Base-by-base conservation (phyloP, 106 monocot species). In the Vanilla planifolia region DNA sequence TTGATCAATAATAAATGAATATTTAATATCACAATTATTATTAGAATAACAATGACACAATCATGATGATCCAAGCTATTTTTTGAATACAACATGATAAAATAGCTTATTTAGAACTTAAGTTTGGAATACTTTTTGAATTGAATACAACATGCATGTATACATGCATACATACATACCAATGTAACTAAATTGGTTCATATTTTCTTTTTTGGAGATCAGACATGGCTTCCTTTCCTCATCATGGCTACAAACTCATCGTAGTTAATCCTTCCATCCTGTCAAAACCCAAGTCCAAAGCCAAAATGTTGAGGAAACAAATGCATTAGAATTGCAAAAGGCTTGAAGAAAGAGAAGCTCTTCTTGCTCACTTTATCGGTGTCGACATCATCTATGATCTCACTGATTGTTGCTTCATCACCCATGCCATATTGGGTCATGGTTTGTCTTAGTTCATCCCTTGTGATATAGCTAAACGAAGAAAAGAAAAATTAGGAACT, bases 221-320 rank as follows among this genome's bases (percentile, higher is more conserved):
- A 73, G 21, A 60, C 0, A 69, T 76, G 71, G 33, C 75, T 51
- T 59, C 81, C 78, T 75, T 67, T 89, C 63, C 82, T 81, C 90
- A 90, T 90, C 90, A 90, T 85, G n/a, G 68, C 64, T 8, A 79
- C 90, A 63, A 90, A 90, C 60, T 90, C 90, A 26, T 82, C 81
- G 50, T 74, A 90, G 36, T 85, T 73, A 14, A 90, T 90, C 13
- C 57, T 90, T 13, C 85, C 90, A 71, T 90, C 90, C 90, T 90
- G 71, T 41, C 11, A 62, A 83, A 55, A 17, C 16, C 7, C 29
- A 57, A 55, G 33, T 11, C n/a, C 33, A 34, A 45, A 17, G 5
- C 2, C 5, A 30, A 53, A 53, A 48, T 3, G 25, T 23, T 10
- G 2, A 25, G 10, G 24, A 24, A 48, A 24, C 25, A 23, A 48